A percentile compares a stretch with the other conserved stretches of the same genome.
These are phyloP conservation scores for Coriaria nepalensis DNA, from an alignment of 306 rosid species.

Conservation along the genomic window DNA sequence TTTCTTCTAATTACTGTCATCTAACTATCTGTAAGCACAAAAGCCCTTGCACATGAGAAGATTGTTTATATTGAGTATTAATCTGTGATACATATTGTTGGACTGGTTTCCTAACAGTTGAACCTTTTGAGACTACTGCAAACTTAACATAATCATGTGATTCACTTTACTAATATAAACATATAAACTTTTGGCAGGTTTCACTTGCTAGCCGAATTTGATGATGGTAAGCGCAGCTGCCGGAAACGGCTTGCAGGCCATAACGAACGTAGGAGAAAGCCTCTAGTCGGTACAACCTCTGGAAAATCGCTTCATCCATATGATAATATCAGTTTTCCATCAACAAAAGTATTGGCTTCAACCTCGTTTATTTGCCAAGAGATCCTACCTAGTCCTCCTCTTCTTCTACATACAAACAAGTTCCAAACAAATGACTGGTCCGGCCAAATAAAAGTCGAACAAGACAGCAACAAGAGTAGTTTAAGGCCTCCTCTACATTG, in stretches of 20 bases:
- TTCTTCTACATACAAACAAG: conserved; percentile 5
- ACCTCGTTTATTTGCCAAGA: conserved; percentile 15
- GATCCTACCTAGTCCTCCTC: conserved; percentile 4
- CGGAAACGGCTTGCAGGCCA: conserved; percentile 92
- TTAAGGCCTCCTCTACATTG: conserved; percentile 9
- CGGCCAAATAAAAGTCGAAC: conserved; percentile 9
- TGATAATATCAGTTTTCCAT: conserved; percentile 33
- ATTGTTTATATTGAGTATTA: no score
- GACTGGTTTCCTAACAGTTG: no score
- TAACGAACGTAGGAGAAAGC: conserved; percentile 81
- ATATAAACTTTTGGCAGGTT: conserved; percentile 46
- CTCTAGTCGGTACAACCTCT: conserved; percentile 43
- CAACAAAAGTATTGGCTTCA: conserved; percentile 1
- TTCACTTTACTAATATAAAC: not conserved
- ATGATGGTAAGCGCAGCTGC: conserved; percentile 91
- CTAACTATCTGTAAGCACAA: no score
- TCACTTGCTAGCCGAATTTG: conserved; percentile 84
- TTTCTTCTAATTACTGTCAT: no score
- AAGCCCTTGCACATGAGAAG: no score
- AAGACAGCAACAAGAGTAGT: conserved; percentile 4
- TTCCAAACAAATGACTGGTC: conserved; percentile 12
- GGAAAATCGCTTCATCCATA: conserved; percentile 52
- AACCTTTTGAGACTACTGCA: no score
- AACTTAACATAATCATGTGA: no score
- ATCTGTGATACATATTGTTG: no score